Conservation (phyloP, 2,329 filamentous ascomycete genomes). For the Thielaviopsis ethacetica region DNA sequence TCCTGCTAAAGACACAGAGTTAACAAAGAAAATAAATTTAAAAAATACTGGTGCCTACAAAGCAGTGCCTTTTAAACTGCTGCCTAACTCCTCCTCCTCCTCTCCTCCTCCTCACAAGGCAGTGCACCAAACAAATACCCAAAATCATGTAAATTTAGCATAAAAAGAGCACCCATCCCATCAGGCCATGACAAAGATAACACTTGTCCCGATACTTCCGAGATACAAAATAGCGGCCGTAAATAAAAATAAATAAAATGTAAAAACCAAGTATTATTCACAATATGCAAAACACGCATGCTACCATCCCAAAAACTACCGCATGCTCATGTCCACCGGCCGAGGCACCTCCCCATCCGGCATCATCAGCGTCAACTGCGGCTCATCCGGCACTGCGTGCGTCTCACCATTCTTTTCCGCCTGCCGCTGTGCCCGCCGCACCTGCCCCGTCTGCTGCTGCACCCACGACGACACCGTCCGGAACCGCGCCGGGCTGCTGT, state of each 20-base stretch:
- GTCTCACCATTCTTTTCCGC: constrained; percentile 16
- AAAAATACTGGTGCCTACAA: background rate
- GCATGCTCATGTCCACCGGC: constrained; percentile 20
- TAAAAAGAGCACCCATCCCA: background rate
- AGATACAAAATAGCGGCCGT: too few species aligned
- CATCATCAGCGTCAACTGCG: constrained; percentile 33
- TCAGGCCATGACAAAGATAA: background rate
- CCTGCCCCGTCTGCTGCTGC: constrained; percentile 40
- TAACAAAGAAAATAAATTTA: too few species aligned
- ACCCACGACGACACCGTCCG: constrained; percentile 47
- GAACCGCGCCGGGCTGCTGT: constrained; percentile 35
- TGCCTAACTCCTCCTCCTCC: background rate
- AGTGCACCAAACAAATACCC: too few species aligned
- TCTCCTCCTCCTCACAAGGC: too few species aligned
- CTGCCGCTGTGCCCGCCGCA: constrained; percentile 30
- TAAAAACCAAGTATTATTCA: background rate
- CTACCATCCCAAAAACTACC: background rate
- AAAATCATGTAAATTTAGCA: background rate
- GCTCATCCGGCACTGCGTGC: constrained; percentile 29
- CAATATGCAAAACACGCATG: background rate
- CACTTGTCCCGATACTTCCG: too few species aligned
- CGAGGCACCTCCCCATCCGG: constrained; percentile 31
- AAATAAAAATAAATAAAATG: background rate
- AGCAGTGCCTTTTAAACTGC: background rate
- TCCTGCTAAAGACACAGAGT: too few species aligned